Evolutionary conservation across 257 asterid genomes (phyloP).

Genomic region (Penstemon barbatus): DNA sequence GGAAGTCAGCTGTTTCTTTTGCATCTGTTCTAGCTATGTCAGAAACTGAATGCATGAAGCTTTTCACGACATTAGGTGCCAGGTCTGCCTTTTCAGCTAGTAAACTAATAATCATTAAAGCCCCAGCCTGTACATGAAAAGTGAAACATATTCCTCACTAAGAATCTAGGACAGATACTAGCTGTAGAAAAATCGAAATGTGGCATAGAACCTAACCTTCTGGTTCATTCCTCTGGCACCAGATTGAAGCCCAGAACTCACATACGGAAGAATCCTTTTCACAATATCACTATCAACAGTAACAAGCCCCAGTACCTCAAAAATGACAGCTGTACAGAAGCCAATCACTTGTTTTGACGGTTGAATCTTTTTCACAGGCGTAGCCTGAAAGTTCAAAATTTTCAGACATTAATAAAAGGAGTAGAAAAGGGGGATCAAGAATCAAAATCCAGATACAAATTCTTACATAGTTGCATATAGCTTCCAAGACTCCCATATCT

Average conservation of each 20-base stretch:
- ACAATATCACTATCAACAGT: conserved; percentile 57
- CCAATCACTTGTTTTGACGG: conserved; percentile 60
- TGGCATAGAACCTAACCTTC: conserved; percentile 50
- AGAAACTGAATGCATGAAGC: conserved; percentile 66
- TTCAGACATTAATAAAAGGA: conserved; percentile 25
- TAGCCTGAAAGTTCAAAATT: conserved; percentile 51
- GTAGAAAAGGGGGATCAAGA: conserved; percentile 12
- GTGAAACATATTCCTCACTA: conserved; percentile 21
- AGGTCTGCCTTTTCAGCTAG: conserved; percentile 73
- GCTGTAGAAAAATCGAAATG: background rate
- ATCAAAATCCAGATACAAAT: conserved; percentile 11
- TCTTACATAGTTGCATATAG: conserved; percentile 75
- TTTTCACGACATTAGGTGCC: conserved; percentile 56
- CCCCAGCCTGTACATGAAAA: conserved; percentile 65
- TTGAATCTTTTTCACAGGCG: conserved; percentile 56
- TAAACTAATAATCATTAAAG: conserved; percentile 79
- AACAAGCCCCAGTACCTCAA: conserved; percentile 72
- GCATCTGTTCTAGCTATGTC: conserved; percentile 60
- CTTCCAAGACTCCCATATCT: conserved; percentile 77
- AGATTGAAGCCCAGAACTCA: conserved; percentile 60
- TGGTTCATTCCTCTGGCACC: conserved; percentile 57
- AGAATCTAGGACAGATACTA: conserved; percentile 10
- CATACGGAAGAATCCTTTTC: conserved; percentile 70
- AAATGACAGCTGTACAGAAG: conserved; percentile 75
- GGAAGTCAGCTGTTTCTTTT: conserved; percentile 58